A percentile compares a stretch with the other conserved stretches of the same genome.
phyloP scores from a whole-genome alignment of 495 filamentous ascomycete species.

The Clavariopsis aquatica region DNA sequence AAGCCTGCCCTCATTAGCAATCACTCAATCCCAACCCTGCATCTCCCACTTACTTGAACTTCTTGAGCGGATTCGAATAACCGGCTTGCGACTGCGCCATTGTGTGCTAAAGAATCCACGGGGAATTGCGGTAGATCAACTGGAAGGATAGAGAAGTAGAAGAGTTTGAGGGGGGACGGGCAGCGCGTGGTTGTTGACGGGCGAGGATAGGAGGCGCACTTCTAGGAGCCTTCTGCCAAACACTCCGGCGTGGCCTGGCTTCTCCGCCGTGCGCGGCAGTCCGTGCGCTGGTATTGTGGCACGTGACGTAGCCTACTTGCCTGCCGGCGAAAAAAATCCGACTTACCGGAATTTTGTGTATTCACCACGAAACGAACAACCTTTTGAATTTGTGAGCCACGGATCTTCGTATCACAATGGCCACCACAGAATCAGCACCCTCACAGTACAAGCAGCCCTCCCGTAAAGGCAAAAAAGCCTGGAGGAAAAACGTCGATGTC shows the following conservation, averaged over 20 bases:
- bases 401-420: slow-evolving; percentile 29
- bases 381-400: not conserved
- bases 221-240: slow-evolving; percentile 5
- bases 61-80: slow-evolving; percentile 99
- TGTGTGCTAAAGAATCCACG: slow-evolving; percentile 28
- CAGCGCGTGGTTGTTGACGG: slow-evolving; percentile 1
- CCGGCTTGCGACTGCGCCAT: slow-evolving; percentile 58
- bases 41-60: slow-evolving; percentile 79
- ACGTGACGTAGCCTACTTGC: slow-evolving; percentile 12
- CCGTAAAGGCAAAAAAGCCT: slow-evolving; percentile 96
- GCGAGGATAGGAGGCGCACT: slow-evolving; percentile 10
- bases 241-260: not conserved
- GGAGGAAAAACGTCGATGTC: slow-evolving; percentile 96
- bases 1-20: slow-evolving; percentile 58
- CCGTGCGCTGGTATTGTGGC: not conserved
- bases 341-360: not conserved
- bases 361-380: not conserved
- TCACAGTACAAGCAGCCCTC: slow-evolving; percentile 77
- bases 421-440: slow-evolving; percentile 46
- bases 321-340: not conserved
- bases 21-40: not conserved
- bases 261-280: not conserved
- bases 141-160: slow-evolving; percentile 23
- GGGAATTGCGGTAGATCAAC: not conserved
- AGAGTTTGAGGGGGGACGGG: slow-evolving; percentile 6